Conservation (phyloP, 805 yeast species). For the Alloascoidea hylecoeti region DNA sequence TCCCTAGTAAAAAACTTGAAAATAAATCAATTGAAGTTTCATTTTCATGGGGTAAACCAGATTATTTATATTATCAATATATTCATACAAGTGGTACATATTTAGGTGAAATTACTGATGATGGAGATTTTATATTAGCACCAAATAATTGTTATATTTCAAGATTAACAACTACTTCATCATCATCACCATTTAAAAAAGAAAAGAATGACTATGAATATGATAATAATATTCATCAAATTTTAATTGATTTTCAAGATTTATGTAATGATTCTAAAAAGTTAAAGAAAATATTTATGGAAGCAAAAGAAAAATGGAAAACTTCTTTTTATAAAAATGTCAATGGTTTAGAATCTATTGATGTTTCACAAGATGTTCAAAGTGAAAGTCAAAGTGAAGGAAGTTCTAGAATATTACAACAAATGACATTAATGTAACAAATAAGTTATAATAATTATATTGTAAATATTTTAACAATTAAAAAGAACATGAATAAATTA, state of each 20-base stretch:
- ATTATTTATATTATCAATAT: constrained; percentile 73
- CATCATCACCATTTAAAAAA: constrained; percentile 1
- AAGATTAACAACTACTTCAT: constrained; percentile 26
- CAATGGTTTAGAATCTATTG: constrained; percentile 4
- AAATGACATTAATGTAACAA: background rate
- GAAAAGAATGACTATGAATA: too few relatives aligned
- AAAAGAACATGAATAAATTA: background rate
- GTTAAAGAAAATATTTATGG: constrained; percentile 38
- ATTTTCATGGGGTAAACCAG: constrained; percentile 88
- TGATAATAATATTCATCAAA: constrained; percentile 14
- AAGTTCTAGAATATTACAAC: background rate
- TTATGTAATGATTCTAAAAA: constrained; percentile 39
- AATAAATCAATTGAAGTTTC: constrained; percentile 41
- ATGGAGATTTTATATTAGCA: constrained; percentile 68
- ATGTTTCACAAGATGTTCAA: constrained; percentile 4
- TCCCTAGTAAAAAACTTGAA: constrained; percentile 52
- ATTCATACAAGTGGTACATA: constrained; percentile 84
- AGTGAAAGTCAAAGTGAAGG: background rate
- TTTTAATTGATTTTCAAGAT: constrained; percentile 55
- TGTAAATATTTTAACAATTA: too few relatives aligned
- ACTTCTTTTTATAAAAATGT: constrained; percentile 5
- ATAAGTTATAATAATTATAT: too few relatives aligned
- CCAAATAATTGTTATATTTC: constrained; percentile 80
- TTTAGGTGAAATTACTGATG: constrained; percentile 72
- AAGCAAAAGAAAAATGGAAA: constrained; percentile 38